Conservation (phyloP, 2,329 filamentous ascomycete genomes). For the Neoscytalidium dimidiatum region DNA sequence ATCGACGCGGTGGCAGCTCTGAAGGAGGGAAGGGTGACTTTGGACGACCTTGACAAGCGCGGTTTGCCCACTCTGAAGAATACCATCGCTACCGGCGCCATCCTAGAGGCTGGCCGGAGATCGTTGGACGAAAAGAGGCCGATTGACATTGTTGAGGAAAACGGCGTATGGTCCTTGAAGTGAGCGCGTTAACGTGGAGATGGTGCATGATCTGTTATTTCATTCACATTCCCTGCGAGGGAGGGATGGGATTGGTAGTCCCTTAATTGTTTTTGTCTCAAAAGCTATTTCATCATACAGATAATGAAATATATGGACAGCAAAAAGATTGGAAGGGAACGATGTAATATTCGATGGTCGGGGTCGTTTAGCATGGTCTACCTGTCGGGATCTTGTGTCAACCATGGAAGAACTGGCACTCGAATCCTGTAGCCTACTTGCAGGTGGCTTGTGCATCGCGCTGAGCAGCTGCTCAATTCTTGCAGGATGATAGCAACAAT, state of each 20-base stretch:
- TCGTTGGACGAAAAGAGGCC: conserved; percentile 82
- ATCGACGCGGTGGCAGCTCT: conserved; percentile 81
- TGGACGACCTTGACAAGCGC: conserved; percentile 76
- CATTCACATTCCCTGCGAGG: background rate
- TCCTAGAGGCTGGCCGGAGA: conserved; percentile 80
- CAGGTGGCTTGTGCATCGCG: too few species aligned
- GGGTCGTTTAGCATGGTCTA: too few species aligned
- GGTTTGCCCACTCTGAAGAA: conserved; percentile 84
- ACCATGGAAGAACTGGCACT: too few species aligned
- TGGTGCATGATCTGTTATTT: background rate
- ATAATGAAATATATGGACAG: too few species aligned
- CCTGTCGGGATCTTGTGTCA: too few species aligned
- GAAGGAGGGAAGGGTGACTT: conserved; percentile 70
- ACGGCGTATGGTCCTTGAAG: conserved; percentile 68
- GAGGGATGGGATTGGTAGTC: background rate
- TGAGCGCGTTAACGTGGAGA: conserved; percentile 31
- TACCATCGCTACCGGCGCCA: conserved; percentile 88
- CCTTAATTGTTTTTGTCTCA: background rate
- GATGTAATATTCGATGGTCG: too few species aligned
- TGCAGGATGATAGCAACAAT: too few species aligned
- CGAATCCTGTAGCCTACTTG: too few species aligned
- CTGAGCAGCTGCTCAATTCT: too few species aligned
- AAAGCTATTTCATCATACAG: background rate
- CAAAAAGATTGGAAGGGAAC: too few species aligned
- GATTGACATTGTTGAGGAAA: conserved; percentile 70